Percentiles rank a stretch among this genome's conserved stretches.
These are phyloP conservation scores for Allantophomopsis cytisporea DNA, from an alignment of 2,329 filamentous ascomycete genomes.

Conservation along the genomic window DNA sequence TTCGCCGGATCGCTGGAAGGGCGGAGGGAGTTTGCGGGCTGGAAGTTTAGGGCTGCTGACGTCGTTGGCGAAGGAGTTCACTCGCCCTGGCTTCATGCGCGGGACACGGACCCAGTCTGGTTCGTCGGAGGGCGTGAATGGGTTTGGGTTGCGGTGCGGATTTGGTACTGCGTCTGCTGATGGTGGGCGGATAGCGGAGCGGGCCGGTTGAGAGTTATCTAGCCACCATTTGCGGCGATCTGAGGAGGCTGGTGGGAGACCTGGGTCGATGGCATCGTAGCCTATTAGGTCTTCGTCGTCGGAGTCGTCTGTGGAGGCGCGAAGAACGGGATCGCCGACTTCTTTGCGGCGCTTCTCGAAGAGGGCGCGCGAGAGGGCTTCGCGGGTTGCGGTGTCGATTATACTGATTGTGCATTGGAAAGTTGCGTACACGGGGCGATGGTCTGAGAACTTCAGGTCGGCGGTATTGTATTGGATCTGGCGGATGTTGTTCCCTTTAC, in stretches of 20 bases:
- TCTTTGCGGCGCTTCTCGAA: conserved; percentile 56
- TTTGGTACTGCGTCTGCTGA: conserved; percentile 52
- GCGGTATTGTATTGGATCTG: conserved; percentile 76
- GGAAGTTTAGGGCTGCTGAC: not conserved
- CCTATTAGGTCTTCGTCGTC: conserved; percentile 70
- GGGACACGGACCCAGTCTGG: conserved; percentile 71
- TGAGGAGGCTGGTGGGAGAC: conserved; percentile 54
- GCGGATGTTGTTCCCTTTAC: conserved; percentile 70
- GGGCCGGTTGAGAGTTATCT: conserved; percentile 59
- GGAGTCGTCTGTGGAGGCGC: conserved; percentile 45
- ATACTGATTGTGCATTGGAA: conserved; percentile 78
- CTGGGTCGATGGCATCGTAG: conserved; percentile 73
- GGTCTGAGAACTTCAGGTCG: conserved; percentile 80
- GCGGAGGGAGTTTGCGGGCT: conserved; percentile 15
- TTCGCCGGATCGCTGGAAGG: conserved; percentile 7
- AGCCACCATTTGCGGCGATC: conserved; percentile 61
- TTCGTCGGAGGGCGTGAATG: conserved; percentile 61
- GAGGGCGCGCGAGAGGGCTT: conserved; percentile 58
- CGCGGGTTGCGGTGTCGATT: conserved; percentile 61
- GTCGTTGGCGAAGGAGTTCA: conserved; percentile 2
- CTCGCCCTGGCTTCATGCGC: conserved; percentile 14
- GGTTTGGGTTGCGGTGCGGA: conserved; percentile 63
- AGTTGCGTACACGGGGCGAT: conserved; percentile 84
- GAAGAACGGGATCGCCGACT: conserved; percentile 48
- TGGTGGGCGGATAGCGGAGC: conserved; percentile 57